These are phyloP conservation scores for Hawksworthiomyces lignivorus DNA, from an alignment of 2,329 filamentous ascomycete genomes.

Conservation along the genomic window DNA sequence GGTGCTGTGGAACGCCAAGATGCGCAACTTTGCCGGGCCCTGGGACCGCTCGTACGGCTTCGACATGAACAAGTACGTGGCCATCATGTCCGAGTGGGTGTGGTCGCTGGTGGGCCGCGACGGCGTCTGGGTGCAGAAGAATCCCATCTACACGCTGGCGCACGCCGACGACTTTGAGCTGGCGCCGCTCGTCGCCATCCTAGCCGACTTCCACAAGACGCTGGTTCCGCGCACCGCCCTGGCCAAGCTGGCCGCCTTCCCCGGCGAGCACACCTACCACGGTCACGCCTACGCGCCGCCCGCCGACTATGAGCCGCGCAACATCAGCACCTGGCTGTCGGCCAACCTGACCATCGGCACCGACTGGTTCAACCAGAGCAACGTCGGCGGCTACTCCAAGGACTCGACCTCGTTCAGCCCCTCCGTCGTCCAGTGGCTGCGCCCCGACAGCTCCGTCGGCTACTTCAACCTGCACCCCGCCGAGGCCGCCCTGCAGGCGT, in stretches of 20 bases:
- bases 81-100: slow-evolving; percentile 49
- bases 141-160: slow-evolving; percentile 35
- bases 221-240: no score
- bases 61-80: slow-evolving; percentile 56
- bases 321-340: slow-evolving; percentile 52
- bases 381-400: slow-evolving; percentile 45
- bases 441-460: slow-evolving; percentile 28
- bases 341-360: slow-evolving; percentile 52
- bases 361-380: slow-evolving; percentile 48
- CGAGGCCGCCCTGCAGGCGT: slow-evolving; percentile 31
- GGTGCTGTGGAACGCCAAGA: slow-evolving; percentile 46
- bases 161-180: slow-evolving; percentile 54
- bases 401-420: slow-evolving; percentile 49
- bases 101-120: slow-evolving; percentile 50
- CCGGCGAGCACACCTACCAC: slow-evolving; percentile 43
- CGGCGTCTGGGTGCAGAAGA: slow-evolving; percentile 18
- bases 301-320: slow-evolving; percentile 47
- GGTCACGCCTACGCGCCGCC: slow-evolving; percentile 50
- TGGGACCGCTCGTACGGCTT: slow-evolving; percentile 59
- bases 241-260: slow-evolving; percentile 19
- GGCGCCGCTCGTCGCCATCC: slow-evolving; percentile 46
- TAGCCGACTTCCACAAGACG: slow-evolving; percentile 40
- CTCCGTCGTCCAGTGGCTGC: slow-evolving; percentile 50
- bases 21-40: slow-evolving; percentile 55
- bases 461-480: slow-evolving; percentile 26